Base-by-base conservation (phyloP, 257 asterid genomes). In the Solanum dulcamara region DNA sequence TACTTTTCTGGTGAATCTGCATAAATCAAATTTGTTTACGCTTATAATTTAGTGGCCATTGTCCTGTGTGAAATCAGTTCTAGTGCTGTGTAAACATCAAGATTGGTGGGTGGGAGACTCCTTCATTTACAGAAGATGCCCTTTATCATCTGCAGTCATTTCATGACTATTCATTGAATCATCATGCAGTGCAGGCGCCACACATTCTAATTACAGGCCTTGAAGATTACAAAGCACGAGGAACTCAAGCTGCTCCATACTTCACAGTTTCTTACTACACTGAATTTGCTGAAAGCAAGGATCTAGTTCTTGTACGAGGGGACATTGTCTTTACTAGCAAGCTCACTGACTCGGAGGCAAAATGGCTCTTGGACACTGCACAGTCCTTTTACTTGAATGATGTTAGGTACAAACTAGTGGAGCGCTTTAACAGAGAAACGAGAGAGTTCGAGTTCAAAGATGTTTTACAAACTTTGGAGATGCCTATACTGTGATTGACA, bases 211-310 rank as follows among this genome's bases (percentile, higher is more conserved):
- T 96, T 87, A 96, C 98, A n/a, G 99, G 99, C 80, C 98, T 96
- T 40, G 98, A 96, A 89, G 98, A 94, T 85, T 95, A 96, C 84
- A 95, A 93, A 89, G 98, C 98, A 38, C 95, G 97, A 90, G 99
- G 99, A 86, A 94, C 97, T 62, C 98, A 96, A 91, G 98, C 98
- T 87, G 89, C 99, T 71, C 99, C 97, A 24, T 95, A 94, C 94
- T 87, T 95, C 53, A 94, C 97, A 2, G 92, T 94, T 81, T 72
- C 97, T 32, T 90, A 89, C 87, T 96, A 95, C 93, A 94, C 89
- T 33, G 98, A 95, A 86, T 96, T 95, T 87, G 93, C 96, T 62
- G 98, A 96, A 83, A 95, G 91, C 92, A 95, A 94, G 87, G 97
- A 90, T 71, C 55, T 96, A 89, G 98, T 95, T 87, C 98, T 95